phyloP scores from a whole-genome alignment of 2,329 filamentous ascomycete genomes.

The Fusarium robinianum region DNA sequence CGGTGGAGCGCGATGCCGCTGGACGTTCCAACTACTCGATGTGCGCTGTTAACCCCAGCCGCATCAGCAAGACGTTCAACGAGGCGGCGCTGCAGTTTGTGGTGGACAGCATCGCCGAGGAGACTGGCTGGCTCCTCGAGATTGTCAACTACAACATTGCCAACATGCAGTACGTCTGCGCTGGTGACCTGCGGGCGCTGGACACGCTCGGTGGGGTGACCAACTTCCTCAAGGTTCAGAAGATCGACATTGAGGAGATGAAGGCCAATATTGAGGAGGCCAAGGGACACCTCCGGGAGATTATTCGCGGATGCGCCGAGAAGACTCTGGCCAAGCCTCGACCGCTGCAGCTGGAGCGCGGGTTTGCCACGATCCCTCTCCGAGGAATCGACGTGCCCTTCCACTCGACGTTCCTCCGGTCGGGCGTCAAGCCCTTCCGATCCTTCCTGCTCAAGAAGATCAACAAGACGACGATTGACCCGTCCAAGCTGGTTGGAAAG shows the following conservation, averaged over 20 bases:
- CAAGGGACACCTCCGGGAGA: slow-evolving; percentile 85
- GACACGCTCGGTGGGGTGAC: slow-evolving; percentile 77
- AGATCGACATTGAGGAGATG: slow-evolving; percentile 94
- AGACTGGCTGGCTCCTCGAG: slow-evolving; percentile 93
- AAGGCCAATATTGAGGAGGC: slow-evolving; percentile 90
- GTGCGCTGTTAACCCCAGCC: slow-evolving; percentile 98
- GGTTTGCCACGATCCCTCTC: slow-evolving; percentile 95
- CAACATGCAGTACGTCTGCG: slow-evolving; percentile 76
- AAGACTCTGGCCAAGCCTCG: slow-evolving; percentile 86
- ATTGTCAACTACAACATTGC: slow-evolving; percentile 96
- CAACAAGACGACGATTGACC: slow-evolving; percentile 98
- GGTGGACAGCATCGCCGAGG: slow-evolving; percentile 91
- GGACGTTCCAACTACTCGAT: slow-evolving; percentile 98
- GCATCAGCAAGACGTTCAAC: slow-evolving; percentile 98
- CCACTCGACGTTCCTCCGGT: slow-evolving; percentile 97
- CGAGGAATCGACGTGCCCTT: slow-evolving; percentile 98
- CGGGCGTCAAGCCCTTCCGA: slow-evolving; percentile 98
- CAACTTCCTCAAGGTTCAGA: slow-evolving; percentile 95
- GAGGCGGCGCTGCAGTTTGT: slow-evolving; percentile 97
- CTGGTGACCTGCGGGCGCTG: slow-evolving; percentile 71
- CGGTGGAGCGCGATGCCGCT: slow-evolving; percentile 90
- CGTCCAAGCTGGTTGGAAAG: slow-evolving; percentile 94
- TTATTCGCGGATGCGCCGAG: slow-evolving; percentile 86
- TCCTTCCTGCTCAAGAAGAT: slow-evolving; percentile 99
- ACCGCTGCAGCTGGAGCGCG: slow-evolving; percentile 88